A percentile compares a stretch with the other conserved stretches of the same genome.
These are phyloP conservation scores for Mycena olivaceomarginata DNA, from an alignment of 768 basidiomycete genomes.

Conservation along the genomic window DNA sequence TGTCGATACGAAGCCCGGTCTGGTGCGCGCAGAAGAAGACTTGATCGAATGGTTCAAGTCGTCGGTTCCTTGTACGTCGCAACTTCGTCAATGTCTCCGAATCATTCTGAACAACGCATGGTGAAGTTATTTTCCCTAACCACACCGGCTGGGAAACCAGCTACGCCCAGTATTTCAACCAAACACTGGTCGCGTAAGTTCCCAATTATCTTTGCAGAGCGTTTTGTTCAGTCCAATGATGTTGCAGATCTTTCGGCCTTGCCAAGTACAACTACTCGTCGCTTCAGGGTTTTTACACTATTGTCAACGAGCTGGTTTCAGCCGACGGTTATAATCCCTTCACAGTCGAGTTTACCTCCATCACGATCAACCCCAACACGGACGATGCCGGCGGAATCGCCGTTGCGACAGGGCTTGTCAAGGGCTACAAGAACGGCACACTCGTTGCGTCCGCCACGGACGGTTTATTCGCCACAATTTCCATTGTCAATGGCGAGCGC, in stretches of 20 bases:
- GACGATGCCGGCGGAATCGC: slow-evolving; percentile 6
- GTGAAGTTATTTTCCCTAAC: slow-evolving; percentile 9
- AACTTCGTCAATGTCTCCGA: too few species aligned
- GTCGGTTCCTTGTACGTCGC: background rate
- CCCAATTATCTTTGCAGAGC: background rate
- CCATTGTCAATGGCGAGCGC: slow-evolving; percentile 11
- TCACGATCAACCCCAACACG: background rate
- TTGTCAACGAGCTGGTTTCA: background rate
- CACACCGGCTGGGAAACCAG: slow-evolving; percentile 26
- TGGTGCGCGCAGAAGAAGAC: slow-evolving; percentile 6
- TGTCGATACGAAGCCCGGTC: background rate
- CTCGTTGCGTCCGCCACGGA: background rate
- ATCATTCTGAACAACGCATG: too few species aligned
- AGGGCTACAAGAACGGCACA: slow-evolving; percentile 7
- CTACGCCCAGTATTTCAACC: slow-evolving; percentile 12
- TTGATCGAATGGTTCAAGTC: slow-evolving; percentile 2
- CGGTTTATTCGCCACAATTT: slow-evolving; percentile 3
- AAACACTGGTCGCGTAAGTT: slow-evolving; percentile 19
- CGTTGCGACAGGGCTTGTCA: slow-evolving; percentile 7
- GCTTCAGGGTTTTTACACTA: background rate
- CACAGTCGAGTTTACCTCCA: slow-evolving; percentile 12
- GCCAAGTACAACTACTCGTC: background rate
- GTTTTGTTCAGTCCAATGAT: background rate
- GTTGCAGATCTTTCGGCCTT: slow-evolving; percentile 6
- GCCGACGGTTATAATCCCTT: slow-evolving; percentile 6